phyloP scores from a whole-genome alignment of 108 stramenopile species.

The Skeletonema tropicum region DNA sequence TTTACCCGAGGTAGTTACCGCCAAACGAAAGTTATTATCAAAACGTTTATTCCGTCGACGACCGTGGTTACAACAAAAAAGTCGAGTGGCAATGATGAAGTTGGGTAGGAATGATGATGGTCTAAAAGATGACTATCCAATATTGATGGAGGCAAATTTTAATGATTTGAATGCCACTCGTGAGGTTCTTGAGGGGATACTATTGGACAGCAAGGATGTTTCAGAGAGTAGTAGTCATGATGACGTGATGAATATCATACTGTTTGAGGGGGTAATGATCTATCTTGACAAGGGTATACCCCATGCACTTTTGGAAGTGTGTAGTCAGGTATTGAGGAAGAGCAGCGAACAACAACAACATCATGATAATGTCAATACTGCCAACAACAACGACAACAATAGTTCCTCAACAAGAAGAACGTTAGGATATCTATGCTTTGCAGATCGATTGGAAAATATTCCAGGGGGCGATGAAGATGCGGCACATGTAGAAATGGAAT shows the following conservation, averaged over 20 bases:
- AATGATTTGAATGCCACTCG: constrained; percentile 62
- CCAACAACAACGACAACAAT: not conserved
- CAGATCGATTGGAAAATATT: constrained; percentile 72
- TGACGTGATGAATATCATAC: constrained; percentile 48
- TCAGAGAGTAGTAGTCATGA: not conserved
- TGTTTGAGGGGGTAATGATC: constrained; percentile 84
- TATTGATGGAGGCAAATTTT: constrained; percentile 54
- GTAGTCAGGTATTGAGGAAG: constrained; percentile 43
- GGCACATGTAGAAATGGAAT: constrained; percentile 44
- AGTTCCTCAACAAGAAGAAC: constrained; percentile 3
- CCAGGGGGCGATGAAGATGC: constrained; percentile 56
- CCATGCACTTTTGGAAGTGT: constrained; percentile 45
- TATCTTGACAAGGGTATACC: constrained; percentile 74
- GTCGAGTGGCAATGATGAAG: not conserved
- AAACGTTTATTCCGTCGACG: constrained; percentile 55
- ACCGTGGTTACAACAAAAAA: constrained; percentile 39
- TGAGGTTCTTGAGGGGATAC: constrained; percentile 34
- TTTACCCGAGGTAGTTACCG: constrained; percentile 61
- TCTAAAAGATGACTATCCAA: constrained; percentile 23
- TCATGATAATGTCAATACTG: too few relatives aligned
- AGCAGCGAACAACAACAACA: not conserved
- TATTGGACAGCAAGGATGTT: constrained; percentile 10
- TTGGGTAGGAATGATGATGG: not conserved
- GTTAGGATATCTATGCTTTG: constrained; percentile 58
- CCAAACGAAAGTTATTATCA: constrained; percentile 60